Base-by-base conservation (phyloP, 352 stramenopile genomes). In the Pythium aristosporum region DNA sequence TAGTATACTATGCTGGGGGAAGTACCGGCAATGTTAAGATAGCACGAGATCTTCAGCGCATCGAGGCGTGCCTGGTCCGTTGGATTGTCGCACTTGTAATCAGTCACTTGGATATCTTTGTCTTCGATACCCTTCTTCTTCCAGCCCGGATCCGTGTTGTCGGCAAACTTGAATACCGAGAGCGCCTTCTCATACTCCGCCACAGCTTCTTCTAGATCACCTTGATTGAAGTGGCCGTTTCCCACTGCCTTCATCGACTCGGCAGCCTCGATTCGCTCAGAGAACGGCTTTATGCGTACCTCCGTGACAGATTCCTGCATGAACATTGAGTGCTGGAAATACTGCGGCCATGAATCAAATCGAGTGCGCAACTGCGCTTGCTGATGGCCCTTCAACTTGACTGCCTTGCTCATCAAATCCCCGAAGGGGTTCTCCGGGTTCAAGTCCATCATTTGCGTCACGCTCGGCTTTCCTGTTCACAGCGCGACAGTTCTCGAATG, bases 41-140 rank as follows among this genome's bases (percentile, higher is more conserved):
- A 95, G 68, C 85, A 90, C 3, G 84, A 85, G 0, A 82, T 58
- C 65, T 87, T 87, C 13, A 95, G 66, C 32, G 74, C 49, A 23
- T 82, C 65, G 18, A 93, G 72, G 20, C 73, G 63, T 18, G 43
- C 28, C 61, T 89, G 79, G 37, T 89, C 76, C 12, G 72, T 36
- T 6, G 28, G 34, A 21, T 79, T 53, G n/a, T 82, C 74, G 32
- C 77, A 85, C 54, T 71, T 80, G 67, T 79, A 81, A 39, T 92
- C 80, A 7, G 74, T 62, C 1, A 90, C 59, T 3, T 67, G 56
- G 57, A 95, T 87, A 39, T 95, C 86, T 9, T 62, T 75, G 72
- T 93, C 86, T 57, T 92, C 82, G 60, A 95, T 95, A 1, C 86
- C 86, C 28, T 95, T 93, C 57, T 91, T 93, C 68, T 93, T 93